Evolutionary conservation across 495 filamentous ascomycete genomes (phyloP).

Genomic region (Aspergillus asperescens): DNA sequence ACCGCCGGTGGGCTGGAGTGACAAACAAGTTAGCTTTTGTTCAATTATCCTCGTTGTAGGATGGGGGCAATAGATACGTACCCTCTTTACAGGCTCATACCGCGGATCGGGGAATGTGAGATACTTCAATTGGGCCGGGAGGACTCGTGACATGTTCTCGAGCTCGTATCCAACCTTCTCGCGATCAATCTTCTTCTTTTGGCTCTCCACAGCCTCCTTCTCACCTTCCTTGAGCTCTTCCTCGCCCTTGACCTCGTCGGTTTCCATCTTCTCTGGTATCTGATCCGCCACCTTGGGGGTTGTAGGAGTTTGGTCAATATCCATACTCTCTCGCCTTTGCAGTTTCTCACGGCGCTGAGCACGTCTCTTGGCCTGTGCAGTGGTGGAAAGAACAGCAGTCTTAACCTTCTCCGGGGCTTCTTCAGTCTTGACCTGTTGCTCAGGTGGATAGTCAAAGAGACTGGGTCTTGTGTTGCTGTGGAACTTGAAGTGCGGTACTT

Average conservation of each 20-base stretch:
- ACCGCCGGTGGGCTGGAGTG: constrained; percentile 77
- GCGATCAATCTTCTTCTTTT: constrained; percentile 85
- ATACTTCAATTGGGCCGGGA: constrained; percentile 90
- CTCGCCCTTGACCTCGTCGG: constrained; percentile 62
- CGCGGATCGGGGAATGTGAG: constrained; percentile 81
- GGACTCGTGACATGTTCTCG: constrained; percentile 93
- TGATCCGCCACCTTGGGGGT: constrained; percentile 68
- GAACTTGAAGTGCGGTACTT: constrained; percentile 94
- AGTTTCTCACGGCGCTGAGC: constrained; percentile 71
- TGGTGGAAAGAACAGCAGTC: constrained; percentile 93
- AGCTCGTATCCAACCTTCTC: constrained; percentile 95
- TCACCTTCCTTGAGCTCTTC: constrained; percentile 63
- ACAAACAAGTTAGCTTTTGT: constrained; percentile 37
- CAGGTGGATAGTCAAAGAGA: constrained; percentile 95
- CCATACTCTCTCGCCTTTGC: constrained; percentile 75
- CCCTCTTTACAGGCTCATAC: constrained; percentile 94
- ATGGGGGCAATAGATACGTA: constrained; percentile 37
- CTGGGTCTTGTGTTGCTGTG: constrained; percentile 90
- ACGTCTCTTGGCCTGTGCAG: constrained; percentile 90
- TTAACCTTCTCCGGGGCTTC: constrained; percentile 92
- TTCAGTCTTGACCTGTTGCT: constrained; percentile 88
- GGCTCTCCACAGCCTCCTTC: constrained; percentile 50
- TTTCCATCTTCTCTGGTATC: constrained; percentile 79
- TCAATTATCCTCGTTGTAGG: neutral
- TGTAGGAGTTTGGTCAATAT: constrained; percentile 71